Evolutionary conservation across 106 monocot species (phyloP), one percentile per base, ranked within the genome.

Genomic region (Acanthochlamys bracteata): DNA sequence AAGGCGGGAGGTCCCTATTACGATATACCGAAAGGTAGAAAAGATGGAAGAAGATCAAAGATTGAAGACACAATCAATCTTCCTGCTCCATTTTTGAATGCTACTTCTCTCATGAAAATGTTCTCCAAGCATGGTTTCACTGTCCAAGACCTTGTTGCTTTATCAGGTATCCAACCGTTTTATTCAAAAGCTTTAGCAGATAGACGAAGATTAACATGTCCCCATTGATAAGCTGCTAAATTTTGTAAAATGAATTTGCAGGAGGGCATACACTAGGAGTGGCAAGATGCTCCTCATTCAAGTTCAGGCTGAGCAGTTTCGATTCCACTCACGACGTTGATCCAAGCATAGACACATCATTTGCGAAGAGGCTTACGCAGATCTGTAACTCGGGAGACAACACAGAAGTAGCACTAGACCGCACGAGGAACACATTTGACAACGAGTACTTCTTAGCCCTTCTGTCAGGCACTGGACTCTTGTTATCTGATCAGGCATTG

Each of bases 1-100:
- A 58, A 92, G 89, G 78, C 93, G n/a, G 89, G 89, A 63, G 93
- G 89, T 7, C 89, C 93, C 4, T 60, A 58, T 4, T 93, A 89
- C 70, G 71, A 66, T 23, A 72, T 89, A 39, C 73, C 73, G 15
- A 70, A 74, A 53, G 93, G 93, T 51, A 82, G 93, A 47, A 80
- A 65, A 63, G 93, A 93, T 61, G 93, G 93, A 9, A 78, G 82
- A 24, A 89, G 85, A 42, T 93, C 93, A 0, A 85, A 24, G 39
- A 85, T 79, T 22, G 69, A 83, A 22, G 93, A 93, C 66, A 93
- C 93, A 10, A 72, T 75, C 22, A 78, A 62, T 66, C 75, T 93
- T 24, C 93, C 93, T 17, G 42, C 85, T 21, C 93, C 93, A 7
- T 20, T 51, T 11, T 52, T 89, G 41, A 89, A 89, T 53, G 66